Percentiles rank a stretch among this genome's conserved stretches.
These are phyloP conservation scores for Plectosphaerella cucumerina DNA, from an alignment of 2,329 filamentous ascomycete genomes.

Conservation along the genomic window DNA sequence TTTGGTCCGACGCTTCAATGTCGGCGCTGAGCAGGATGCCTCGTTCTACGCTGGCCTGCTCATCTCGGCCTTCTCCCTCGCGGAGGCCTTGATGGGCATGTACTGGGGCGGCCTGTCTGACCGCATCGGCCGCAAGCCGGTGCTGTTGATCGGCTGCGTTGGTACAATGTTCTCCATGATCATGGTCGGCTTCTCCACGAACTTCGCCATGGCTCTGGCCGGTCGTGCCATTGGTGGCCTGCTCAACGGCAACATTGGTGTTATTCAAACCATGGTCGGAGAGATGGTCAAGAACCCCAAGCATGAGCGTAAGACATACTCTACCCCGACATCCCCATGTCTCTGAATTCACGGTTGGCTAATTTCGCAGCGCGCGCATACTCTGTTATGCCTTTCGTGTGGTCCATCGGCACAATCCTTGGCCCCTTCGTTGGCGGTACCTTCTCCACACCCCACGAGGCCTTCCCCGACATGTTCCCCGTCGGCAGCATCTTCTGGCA, in stretches of 20 bases:
- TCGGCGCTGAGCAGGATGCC: constrained; percentile 69
- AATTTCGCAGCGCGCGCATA: constrained; percentile 67
- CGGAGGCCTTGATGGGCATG: constrained; percentile 80
- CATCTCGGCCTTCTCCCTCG: constrained; percentile 80
- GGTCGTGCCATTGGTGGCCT: constrained; percentile 76
- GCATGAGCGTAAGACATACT: constrained; percentile 67
- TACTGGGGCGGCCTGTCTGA: constrained; percentile 85
- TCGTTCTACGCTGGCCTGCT: constrained; percentile 86
- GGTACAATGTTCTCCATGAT: constrained; percentile 82
- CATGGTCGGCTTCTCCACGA: constrained; percentile 76
- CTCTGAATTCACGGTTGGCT: constrained; percentile 9
- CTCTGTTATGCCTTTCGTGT: constrained; percentile 91
- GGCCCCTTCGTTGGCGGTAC: constrained; percentile 85
- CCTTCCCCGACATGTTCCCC: constrained; percentile 70
- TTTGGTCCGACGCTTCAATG: constrained; percentile 70
- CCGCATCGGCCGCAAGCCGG: constrained; percentile 77
- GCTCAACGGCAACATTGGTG: constrained; percentile 87
- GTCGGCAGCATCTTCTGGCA: constrained; percentile 64
- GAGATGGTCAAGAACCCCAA: constrained; percentile 80
- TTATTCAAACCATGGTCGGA: constrained; percentile 89
- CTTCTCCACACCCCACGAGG: constrained; percentile 72
- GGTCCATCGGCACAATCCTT: constrained; percentile 85
- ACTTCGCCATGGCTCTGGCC: constrained; percentile 76
- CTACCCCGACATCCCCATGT: neutral
- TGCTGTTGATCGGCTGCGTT: constrained; percentile 74